phyloP scores from a whole-genome alignment of 2,329 filamentous ascomycete species.

The Pyrenophora graminea region DNA sequence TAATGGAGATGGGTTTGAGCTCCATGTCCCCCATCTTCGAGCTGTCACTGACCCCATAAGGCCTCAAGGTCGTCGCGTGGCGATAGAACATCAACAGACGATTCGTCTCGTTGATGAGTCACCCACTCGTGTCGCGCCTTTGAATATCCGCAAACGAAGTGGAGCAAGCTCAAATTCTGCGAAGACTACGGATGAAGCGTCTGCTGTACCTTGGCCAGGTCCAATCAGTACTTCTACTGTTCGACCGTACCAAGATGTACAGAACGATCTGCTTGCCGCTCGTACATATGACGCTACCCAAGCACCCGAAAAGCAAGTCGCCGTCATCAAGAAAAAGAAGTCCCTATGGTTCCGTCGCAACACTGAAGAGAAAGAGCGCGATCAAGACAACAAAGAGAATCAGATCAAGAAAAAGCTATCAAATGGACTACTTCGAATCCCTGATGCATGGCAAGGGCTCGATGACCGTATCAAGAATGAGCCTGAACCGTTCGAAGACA shows the following conservation, averaged over 20 bases:
- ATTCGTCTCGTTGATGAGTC: constrained; percentile 63
- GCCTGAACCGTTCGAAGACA: constrained; percentile 4
- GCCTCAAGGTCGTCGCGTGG: constrained; percentile 29
- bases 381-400: constrained; percentile 30
- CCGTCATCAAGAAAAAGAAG: constrained; percentile 49
- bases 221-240: constrained; percentile 17
- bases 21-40: constrained; percentile 40
- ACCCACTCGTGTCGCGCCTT: constrained; percentile 56
- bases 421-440: constrained; percentile 35
- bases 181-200: constrained; percentile 16
- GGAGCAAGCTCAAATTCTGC: constrained; percentile 37
- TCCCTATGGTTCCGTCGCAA: constrained; percentile 53
- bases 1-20: constrained; percentile 37
- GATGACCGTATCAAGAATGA: constrained; percentile 42
- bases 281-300: constrained; percentile 15
- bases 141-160: constrained; percentile 60
- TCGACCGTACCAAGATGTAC: constrained; percentile 25
- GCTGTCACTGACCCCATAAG: constrained; percentile 51
- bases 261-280: constrained; percentile 26
- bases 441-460: constrained; percentile 43
- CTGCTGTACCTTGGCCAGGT: constrained; percentile 22
- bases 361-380: constrained; percentile 38
- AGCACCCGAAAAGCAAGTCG: constrained; percentile 30
- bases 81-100: constrained; percentile 49
- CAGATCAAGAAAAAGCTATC: constrained; percentile 35